Percentiles rank a stretch among this genome's conserved stretches.
Evolutionary conservation across 148 eudicot species (phyloP).

Genomic region (Rhododendron ferrugineum): DNA sequence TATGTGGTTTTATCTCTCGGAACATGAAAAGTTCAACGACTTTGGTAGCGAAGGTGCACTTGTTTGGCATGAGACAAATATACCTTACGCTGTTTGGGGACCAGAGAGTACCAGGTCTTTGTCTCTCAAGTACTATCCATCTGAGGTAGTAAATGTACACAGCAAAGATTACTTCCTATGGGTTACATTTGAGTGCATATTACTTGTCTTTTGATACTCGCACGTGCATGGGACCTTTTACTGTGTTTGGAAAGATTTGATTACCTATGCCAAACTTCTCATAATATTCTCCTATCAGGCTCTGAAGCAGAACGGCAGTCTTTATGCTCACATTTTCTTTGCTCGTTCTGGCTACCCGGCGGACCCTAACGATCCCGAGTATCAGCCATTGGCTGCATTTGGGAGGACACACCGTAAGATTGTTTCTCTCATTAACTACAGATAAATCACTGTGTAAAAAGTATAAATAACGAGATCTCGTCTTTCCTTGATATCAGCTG

Average conservation of each 20-base stretch:
- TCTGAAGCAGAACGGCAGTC: conserved; percentile 81
- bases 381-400: conserved; percentile 73
- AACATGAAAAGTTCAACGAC: conserved; percentile 68
- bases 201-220: neutral
- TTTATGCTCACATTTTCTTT: conserved; percentile 85
- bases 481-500: conserved; percentile 42
- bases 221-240: neutral
- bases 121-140: conserved; percentile 70
- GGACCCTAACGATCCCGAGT: conserved; percentile 93
- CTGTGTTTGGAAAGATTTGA: neutral
- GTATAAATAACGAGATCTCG: neutral
- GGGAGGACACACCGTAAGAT: conserved; percentile 75
- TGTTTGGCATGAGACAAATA: conserved; percentile 93
- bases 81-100: conserved; percentile 93
- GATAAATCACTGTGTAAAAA: neutral
- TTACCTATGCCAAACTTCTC: neutral
- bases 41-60: conserved; percentile 82
- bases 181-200: neutral
- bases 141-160: conserved; percentile 50
- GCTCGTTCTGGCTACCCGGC: conserved; percentile 87
- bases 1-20: conserved; percentile 92
- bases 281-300: conserved; percentile 40
- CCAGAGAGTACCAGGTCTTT: conserved; percentile 74
- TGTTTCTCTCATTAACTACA: neutral
- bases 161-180: conserved; percentile 3